Base-by-base conservation (phyloP, 2,329 filamentous ascomycete species). In the Aschersonia sp. region DNA sequence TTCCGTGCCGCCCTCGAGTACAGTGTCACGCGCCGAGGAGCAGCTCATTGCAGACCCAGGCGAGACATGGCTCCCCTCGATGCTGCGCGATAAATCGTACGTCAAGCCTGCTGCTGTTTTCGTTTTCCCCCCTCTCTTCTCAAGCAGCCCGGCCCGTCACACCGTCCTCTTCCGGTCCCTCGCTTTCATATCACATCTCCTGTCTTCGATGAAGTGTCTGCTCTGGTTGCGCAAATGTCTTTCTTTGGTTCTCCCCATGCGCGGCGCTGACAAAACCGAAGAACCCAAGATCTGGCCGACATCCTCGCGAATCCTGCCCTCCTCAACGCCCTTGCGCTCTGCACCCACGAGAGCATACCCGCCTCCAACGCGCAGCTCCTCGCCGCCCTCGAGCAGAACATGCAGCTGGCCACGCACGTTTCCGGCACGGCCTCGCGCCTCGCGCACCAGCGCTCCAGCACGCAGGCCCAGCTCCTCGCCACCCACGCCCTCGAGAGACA, bases 401-500 rank as follows among this genome's bases (percentile, higher is more conserved):
- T 86, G 51, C 71, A 77, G 40, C 75, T 90, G 6, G 83, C 87
- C 6, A 62, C 70, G 31, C 75, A 79, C 55, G 68, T 87, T 10
- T 64, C 71, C 30, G 72, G 77, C 39, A 70, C 81, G 5, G 83
- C 87, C 61, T 56, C 67, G 30, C 70, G 67, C 14, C 66, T 83
- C 5, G 59, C 66, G 5, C 74, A 74, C 52, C 74, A 83, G 57
- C 83, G 90, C 48, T 74, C 79, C 31, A 72, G 76, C 1, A 84
- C 86, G 0, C 87, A 94, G 59, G 83, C 87, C 4, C 83, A 89
- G 50, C 77, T 97, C 0, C 74, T 97, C 1, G 76, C 86, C 9
- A 79, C 92, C 29, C 85, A 90, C 57, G 85, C 86, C 1, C 76
- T 95, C 12, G 92, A 97, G 66, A 79, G 89, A n/a, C 83, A 90